Evolutionary conservation across 768 basidiomycete genomes (phyloP), one percentile per base, ranked within the genome.

Genomic region (Tylopilus vinaceipallidus): DNA sequence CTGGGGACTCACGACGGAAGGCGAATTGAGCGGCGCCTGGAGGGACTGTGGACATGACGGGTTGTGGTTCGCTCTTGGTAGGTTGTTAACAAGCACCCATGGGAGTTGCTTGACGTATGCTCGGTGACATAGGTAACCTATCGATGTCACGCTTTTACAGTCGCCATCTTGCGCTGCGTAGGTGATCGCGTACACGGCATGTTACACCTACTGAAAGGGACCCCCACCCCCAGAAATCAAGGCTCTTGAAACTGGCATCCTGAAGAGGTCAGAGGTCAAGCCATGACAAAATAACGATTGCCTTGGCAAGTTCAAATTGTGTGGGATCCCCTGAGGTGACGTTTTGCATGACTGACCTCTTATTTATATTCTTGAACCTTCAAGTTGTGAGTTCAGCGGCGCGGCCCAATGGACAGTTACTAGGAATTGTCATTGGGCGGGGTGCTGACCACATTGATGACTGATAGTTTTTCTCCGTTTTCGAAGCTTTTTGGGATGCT

Each of bases 1-100:
- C 14, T 82, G 86, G 88, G 81, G 84, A 16, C 49, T 85, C 40
- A 75, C 83, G 53, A 67, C 73, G 19, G 82, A 90, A 67, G 82
- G 84, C 0, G 84, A 88, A 60, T 58, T 81, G 23, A 65, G 73
- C 2, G 73, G 77, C 2, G 56, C 59, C 19, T 70, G 66, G 64
- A 61, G 61, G 44, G 50, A 66, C 26, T 65, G 53, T 35, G 68
- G 69, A n/a, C 61, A 71, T 36, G 64, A 75, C 1, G 75, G 75
- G 20, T 41, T 66, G 24, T 66, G 66, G 64, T 66, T 68, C 19
- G 56, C 53, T 26, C 8, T 64, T n/a, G 66, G 64, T 68, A 47
- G 30, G 64, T 56, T 45, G 2, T 34, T 30, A 16, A 11, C 37
- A 13, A 2, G 35, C 40, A 30, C 13, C 17, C 16, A 16, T 16